Percentiles rank a stretch among this genome's conserved stretches.
These are phyloP conservation scores for Ustilago hordei DNA, from an alignment of 1,284 basidiomycete genomes.

Conservation along the genomic window DNA sequence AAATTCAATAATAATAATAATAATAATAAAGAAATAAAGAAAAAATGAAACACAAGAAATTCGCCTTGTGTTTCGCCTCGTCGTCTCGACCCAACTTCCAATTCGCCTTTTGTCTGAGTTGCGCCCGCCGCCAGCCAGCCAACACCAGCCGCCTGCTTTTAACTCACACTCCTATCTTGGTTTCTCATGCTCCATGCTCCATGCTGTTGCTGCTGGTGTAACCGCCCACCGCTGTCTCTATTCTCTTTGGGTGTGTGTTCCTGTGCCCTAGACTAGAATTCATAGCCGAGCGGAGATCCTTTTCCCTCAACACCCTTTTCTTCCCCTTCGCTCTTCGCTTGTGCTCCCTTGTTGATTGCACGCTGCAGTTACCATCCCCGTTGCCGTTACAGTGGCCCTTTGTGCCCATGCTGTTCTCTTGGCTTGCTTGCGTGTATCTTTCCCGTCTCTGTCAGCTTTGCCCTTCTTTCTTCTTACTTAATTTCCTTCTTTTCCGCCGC, in stretches of 20 bases:
- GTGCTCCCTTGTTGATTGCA: conserved; percentile 2
- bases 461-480: neutral
- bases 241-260: neutral
- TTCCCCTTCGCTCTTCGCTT: neutral
- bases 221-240: neutral
- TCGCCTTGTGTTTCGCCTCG: neutral
- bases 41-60: too few species aligned
- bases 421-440: neutral
- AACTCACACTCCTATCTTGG: neutral
- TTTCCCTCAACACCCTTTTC: conserved; percentile 1
- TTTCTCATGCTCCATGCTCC: neutral
- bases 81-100: neutral
- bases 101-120: conserved; percentile 1
- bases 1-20: too few species aligned
- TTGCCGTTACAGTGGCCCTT: neutral
- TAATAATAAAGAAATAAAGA: too few species aligned
- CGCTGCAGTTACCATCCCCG: neutral
- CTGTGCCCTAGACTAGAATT: neutral
- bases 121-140: neutral
- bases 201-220: neutral
- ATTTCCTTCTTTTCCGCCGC: conserved; percentile 1
- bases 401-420: too few species aligned
- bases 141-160: neutral
- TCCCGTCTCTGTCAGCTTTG: neutral
- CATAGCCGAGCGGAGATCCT: conserved; percentile 39